A percentile compares a stretch with the other conserved stretches of the same genome.
phyloP scores from a whole-genome alignment of 345 rosid genomes.

The Sapria himalayana region DNA sequence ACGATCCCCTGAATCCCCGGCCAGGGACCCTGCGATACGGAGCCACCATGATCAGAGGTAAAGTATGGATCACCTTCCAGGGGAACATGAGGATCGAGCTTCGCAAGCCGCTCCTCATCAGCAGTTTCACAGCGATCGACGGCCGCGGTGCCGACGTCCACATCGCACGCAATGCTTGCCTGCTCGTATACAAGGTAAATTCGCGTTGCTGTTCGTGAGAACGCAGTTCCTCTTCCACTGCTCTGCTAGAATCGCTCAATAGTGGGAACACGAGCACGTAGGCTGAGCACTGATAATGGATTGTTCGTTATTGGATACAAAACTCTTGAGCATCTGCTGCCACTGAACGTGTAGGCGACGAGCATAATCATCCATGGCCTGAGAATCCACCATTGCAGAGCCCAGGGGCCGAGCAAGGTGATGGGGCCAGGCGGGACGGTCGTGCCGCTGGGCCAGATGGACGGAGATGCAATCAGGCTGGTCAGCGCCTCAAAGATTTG shows the following conservation, averaged over 20 bases:
- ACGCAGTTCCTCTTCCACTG: too few species aligned
- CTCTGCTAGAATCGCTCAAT: too few species aligned
- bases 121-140: slow-evolving; percentile 59
- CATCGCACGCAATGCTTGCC: slow-evolving; percentile 36
- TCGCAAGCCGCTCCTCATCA: slow-evolving; percentile 30
- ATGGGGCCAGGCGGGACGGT: slow-evolving; percentile 31
- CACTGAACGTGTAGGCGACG: too few species aligned
- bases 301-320: too few species aligned
- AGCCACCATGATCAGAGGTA: slow-evolving; percentile 29
- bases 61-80: slow-evolving; percentile 51
- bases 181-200: slow-evolving; percentile 26
- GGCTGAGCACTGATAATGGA: too few species aligned
- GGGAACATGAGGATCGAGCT: slow-evolving; percentile 39
- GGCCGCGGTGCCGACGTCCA: slow-evolving; percentile 41
- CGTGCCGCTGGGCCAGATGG: slow-evolving; percentile 25
- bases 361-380: slow-evolving; percentile 62
- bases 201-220: too few species aligned
- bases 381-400: slow-evolving; percentile 40
- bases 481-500: slow-evolving; percentile 40
- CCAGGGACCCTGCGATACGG: slow-evolving; percentile 49
- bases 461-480: slow-evolving; percentile 52
- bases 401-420: slow-evolving; percentile 28
- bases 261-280: too few species aligned
- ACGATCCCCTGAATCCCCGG: slow-evolving; percentile 43
- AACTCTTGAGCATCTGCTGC: too few species aligned